Conservation (phyloP, 164 flowering plant genomes). For the Macadamia tetraphylla region DNA sequence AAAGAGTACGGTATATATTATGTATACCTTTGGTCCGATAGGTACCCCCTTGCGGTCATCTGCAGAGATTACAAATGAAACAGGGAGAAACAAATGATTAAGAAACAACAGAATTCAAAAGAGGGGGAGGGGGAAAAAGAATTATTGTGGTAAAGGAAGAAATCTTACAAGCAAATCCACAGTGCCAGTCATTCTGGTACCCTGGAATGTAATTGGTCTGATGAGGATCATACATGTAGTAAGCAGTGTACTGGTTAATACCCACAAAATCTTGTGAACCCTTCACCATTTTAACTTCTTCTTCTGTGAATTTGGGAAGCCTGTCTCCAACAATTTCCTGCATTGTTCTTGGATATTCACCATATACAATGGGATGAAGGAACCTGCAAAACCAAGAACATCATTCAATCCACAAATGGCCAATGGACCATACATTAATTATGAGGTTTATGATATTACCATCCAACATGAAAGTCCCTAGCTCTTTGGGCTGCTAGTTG, state of each 20-base stretch:
- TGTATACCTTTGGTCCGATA: constrained; percentile 42
- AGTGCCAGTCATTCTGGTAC: constrained; percentile 58
- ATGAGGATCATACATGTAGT: constrained; percentile 52
- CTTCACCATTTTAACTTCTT: constrained; percentile 56
- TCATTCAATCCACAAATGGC: not conserved
- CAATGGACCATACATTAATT: too few species aligned
- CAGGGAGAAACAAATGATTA: not conserved
- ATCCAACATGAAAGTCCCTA: constrained; percentile 67
- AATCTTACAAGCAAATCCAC: constrained; percentile 58
- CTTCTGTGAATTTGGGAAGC: constrained; percentile 52
- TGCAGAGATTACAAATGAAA: constrained; percentile 16
- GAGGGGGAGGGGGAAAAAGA: not conserved
- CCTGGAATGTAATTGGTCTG: constrained; percentile 20
- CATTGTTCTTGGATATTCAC: constrained; percentile 62
- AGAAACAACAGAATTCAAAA: not conserved
- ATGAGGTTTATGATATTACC: constrained; percentile 28
- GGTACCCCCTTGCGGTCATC: constrained; percentile 39
- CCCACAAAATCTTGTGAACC: constrained; percentile 64
- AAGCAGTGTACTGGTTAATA: constrained; percentile 60
- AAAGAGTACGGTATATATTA: not conserved
- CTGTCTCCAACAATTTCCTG: constrained; percentile 48
- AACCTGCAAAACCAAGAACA: constrained; percentile 35
- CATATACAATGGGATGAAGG: constrained; percentile 61
- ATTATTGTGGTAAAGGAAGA: not conserved
- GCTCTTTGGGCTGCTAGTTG: constrained; percentile 70